These are phyloP conservation scores for Yamadazyma kanchanaburiensis DNA, from an alignment of 1,139 yeast genomes.

Conservation along the genomic window DNA sequence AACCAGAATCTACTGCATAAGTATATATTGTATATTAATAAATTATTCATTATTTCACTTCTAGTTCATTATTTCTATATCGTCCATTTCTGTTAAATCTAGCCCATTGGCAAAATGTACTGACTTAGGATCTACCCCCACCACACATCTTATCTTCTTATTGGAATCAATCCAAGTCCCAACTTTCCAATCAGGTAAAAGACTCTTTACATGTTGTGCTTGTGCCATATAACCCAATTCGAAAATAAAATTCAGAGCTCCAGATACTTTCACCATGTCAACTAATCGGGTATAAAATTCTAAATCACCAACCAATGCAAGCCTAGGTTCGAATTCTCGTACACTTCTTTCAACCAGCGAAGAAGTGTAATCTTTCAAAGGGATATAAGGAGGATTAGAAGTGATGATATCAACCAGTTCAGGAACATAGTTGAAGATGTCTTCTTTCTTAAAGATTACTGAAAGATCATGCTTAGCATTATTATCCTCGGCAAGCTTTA, in stretches of 20 bases:
- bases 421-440: conserved; percentile 19
- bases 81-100: background rate
- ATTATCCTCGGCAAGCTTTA: conserved; percentile 50
- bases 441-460: conserved; percentile 19
- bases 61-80: background rate
- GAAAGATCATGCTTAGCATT: conserved; percentile 9
- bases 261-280: conserved; percentile 31
- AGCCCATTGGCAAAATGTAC: conserved; percentile 1
- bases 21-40: conserved; percentile 1
- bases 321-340: conserved; percentile 62
- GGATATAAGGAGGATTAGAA: conserved; percentile 90
- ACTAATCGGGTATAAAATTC: conserved; percentile 67
- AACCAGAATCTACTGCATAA: too few species aligned
- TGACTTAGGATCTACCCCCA: conserved; percentile 26
- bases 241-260: conserved; percentile 40
- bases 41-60: background rate
- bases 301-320: conserved; percentile 73
- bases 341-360: conserved; percentile 59
- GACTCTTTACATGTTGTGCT: conserved; percentile 21
- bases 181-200: conserved; percentile 23
- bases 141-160: conserved; percentile 34
- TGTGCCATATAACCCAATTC: conserved; percentile 40
- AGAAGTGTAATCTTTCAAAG: conserved; percentile 40
- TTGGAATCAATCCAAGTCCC: conserved; percentile 26
- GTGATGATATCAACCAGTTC: conserved; percentile 49